These are phyloP conservation scores for Solanum gandarillasii DNA, from an alignment of 257 asterid genomes.

Conservation along the genomic window DNA sequence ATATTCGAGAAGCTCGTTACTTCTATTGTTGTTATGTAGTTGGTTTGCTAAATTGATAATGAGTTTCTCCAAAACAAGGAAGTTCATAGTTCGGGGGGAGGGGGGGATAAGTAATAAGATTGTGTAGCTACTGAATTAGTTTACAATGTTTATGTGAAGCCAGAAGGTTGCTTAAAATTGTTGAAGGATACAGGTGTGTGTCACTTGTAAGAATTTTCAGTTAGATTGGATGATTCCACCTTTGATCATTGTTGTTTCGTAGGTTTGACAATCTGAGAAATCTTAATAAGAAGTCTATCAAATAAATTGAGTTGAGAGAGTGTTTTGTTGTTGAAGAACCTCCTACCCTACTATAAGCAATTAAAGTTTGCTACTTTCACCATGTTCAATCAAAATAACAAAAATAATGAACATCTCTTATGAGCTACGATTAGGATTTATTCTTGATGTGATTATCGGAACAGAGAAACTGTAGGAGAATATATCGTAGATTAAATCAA, in stretches of 20 bases:
- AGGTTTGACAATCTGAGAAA: background rate
- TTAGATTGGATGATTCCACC: background rate
- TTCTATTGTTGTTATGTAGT: too few species aligned
- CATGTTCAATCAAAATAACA: background rate
- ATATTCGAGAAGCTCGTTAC: too few species aligned
- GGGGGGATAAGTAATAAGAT: background rate
- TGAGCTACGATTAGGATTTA: background rate
- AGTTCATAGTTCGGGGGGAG: background rate
- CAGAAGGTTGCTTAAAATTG: background rate
- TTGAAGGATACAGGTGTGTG: background rate
- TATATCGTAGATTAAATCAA: background rate
- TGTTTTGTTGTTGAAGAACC: background rate
- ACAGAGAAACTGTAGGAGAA: background rate
- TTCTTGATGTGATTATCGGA: background rate
- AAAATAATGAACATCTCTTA: background rate
- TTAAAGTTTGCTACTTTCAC: background rate
- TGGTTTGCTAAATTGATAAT: too few species aligned
- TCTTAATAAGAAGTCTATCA: background rate
- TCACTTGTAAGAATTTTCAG: background rate
- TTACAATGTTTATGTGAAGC: background rate
- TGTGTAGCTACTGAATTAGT: background rate
- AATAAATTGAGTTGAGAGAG: background rate
- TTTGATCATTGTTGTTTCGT: background rate
- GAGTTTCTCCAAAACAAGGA: background rate
- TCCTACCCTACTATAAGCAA: background rate